phyloP scores from a whole-genome alignment of 2,329 filamentous ascomycete species.

The Ambrosiella cleistominuta region DNA sequence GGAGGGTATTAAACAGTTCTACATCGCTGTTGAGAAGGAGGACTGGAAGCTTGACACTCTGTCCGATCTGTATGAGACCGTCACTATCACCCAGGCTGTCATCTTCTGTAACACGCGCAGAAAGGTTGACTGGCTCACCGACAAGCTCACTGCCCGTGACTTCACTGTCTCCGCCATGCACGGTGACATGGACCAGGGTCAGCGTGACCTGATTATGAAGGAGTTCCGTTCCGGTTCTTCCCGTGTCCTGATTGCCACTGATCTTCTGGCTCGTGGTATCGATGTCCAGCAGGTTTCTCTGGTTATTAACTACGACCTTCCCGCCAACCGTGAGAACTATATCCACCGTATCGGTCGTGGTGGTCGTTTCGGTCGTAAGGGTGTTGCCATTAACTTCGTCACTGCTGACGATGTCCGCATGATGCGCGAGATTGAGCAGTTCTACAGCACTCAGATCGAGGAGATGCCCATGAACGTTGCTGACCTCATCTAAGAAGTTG shows the following conservation, averaged over 20 bases:
- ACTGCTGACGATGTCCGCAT: constrained; percentile 97
- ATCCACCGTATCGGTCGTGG: constrained; percentile 99
- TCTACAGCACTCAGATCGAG: constrained; percentile 99
- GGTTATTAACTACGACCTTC: constrained; percentile 99
- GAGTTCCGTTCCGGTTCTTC: constrained; percentile 98
- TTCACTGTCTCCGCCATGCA: constrained; percentile 99
- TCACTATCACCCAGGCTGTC: constrained; percentile 98
- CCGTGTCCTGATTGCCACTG: constrained; percentile 95
- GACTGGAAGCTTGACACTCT: constrained; percentile 99
- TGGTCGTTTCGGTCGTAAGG: constrained; percentile 99
- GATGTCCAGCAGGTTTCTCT: constrained; percentile 98
- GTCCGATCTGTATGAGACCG: constrained; percentile 95
- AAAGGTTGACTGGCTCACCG: constrained; percentile 99
- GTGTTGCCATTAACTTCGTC: constrained; percentile 99
- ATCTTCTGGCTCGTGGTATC: constrained; percentile 96
- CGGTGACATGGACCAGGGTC: constrained; percentile 95
- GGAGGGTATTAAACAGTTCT: constrained; percentile 99
- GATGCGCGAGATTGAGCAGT: constrained; percentile 99
- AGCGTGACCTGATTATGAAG: constrained; percentile 99
- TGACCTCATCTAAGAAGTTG: constrained; percentile 46
- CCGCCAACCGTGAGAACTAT: constrained; percentile 99
- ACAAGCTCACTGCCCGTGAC: constrained; percentile 96
- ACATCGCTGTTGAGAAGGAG: constrained; percentile 99
- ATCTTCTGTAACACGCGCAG: constrained; percentile 99
- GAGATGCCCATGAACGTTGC: constrained; percentile 98